Evolutionary conservation across 2,329 filamentous ascomycete species (phyloP), one percentile per base, ranked within the genome.

Genomic region (Hypoxylon sp.): DNA sequence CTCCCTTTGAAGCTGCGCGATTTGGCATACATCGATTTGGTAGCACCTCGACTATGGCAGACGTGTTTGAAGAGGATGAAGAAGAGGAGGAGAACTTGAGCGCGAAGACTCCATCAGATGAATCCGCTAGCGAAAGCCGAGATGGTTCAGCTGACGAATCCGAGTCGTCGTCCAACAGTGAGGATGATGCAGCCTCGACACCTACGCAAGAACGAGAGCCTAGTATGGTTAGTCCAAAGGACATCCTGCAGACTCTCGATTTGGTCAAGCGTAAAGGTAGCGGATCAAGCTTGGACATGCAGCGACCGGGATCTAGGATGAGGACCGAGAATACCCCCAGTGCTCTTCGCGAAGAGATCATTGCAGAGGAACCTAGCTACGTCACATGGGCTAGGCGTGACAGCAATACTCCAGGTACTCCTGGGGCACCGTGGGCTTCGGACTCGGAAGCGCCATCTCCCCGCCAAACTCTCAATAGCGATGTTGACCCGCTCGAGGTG

Each of bases 61-160:
- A 95, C 75, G 92, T 96, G 0, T 96, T 95, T 69, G 92, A 96
- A 74, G 92, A 95, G 72, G 92, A 94, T 27, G 92, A 94, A 68
- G 90, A 92, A 72, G 85, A 87, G 3, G 82, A 83, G 1, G 81
- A 82, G 2, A 84, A 88, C 11, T 59, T 69, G 8, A 73, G 69
- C 21, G 68, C 70, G 16, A 74, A 74, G 46, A 74, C 71, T 30
- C 59, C 59, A 55, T 74, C 67, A 32, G 75, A 73, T 39, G 72
- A 70, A 39, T 76, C 74, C 56, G 67, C 63, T 12, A 70, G 67
- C n/a, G 72, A 75, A 19, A 65, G 68, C 3, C 71, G 68, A 51
- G 69, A 68, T 16, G 66, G 60, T 54, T 75, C 69, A 32, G 65
- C 63, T 5, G 70, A 72, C 11, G 70, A 72, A n/a, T 69, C 65